Conservation (phyloP, 805 yeast genomes). For the Gaillardinia entomophila region DNA sequence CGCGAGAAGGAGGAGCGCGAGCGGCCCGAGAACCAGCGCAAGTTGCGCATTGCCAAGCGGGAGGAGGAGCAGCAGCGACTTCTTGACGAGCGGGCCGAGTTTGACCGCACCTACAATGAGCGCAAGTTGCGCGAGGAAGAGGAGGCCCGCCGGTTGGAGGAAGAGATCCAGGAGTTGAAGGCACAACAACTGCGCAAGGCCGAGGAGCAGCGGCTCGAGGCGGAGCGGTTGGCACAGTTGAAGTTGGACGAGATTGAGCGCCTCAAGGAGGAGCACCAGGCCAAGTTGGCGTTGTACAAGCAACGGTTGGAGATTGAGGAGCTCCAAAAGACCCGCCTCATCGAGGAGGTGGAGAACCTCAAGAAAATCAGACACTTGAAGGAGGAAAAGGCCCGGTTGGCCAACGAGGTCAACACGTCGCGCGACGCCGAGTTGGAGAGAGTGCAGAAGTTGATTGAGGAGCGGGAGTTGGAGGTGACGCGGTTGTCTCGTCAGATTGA, state of each 20-base stretch:
- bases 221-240: slow-evolving; percentile 23
- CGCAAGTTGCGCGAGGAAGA: slow-evolving; percentile 18
- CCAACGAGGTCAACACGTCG: slow-evolving; percentile 11
- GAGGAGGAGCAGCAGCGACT: slow-evolving; percentile 21
- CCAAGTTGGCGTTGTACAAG: slow-evolving; percentile 21
- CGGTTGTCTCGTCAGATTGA: slow-evolving; percentile 27
- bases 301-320: slow-evolving; percentile 30
- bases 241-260: slow-evolving; percentile 28
- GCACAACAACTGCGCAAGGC: slow-evolving; percentile 13
- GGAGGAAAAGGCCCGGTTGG: slow-evolving; percentile 30
- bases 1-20: slow-evolving; percentile 11
- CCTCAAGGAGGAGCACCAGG: slow-evolving; percentile 29
- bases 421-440: slow-evolving; percentile 17
- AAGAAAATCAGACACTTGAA: slow-evolving; percentile 33
- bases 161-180: slow-evolving; percentile 27
- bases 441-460: slow-evolving; percentile 24
- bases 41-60: slow-evolving; percentile 17
- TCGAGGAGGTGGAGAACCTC: slow-evolving; percentile 35
- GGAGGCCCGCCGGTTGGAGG: slow-evolving; percentile 23
- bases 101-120: slow-evolving; percentile 18
- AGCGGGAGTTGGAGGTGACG: slow-evolving; percentile 27
- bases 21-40: slow-evolving; percentile 21
- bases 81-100: slow-evolving; percentile 18
- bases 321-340: slow-evolving; percentile 29
- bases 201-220: slow-evolving; percentile 20